phyloP scores from a whole-genome alignment of 148 eudicot genomes.

The Camellia lanceoleosa region DNA sequence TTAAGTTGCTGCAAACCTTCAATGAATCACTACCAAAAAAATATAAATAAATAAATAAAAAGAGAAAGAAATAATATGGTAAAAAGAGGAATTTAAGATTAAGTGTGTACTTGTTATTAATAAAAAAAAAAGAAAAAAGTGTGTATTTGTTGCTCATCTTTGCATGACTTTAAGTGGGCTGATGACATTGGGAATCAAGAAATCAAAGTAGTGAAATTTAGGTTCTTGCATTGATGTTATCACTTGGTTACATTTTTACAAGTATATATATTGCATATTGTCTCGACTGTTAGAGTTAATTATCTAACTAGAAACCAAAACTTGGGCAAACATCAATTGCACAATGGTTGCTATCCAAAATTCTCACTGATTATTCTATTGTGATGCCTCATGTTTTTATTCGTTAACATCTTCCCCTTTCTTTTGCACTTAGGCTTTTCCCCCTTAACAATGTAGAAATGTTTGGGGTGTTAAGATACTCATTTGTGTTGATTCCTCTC shows the following conservation, averaged over 20 bases:
- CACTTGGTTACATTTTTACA: not conserved
- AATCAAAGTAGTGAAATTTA: not conserved
- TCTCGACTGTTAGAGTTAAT: not conserved
- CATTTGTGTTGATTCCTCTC: not conserved
- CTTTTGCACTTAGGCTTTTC: not conserved
- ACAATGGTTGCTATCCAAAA: too few species aligned
- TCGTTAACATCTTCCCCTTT: not conserved
- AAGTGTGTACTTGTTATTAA: not conserved
- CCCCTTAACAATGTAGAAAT: not conserved
- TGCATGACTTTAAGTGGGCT: not conserved
- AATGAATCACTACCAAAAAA: not conserved
- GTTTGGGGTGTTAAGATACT: not conserved
- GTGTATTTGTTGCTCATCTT: not conserved
- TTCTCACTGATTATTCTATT: too few species aligned
- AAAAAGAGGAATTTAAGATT: not conserved
- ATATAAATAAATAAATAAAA: too few species aligned
- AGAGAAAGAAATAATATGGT: not conserved
- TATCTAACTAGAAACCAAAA: too few species aligned
- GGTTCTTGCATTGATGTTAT: not conserved
- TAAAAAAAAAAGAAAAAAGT: too few species aligned
- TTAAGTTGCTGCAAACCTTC: not conserved
- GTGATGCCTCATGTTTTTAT: too few species aligned
- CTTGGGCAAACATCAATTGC: too few species aligned
- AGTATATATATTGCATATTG: not conserved
- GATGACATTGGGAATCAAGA: not conserved